These are phyloP conservation scores for Furcasterigmium furcatum DNA, from an alignment of 2,329 filamentous ascomycete species.

Conservation along the genomic window DNA sequence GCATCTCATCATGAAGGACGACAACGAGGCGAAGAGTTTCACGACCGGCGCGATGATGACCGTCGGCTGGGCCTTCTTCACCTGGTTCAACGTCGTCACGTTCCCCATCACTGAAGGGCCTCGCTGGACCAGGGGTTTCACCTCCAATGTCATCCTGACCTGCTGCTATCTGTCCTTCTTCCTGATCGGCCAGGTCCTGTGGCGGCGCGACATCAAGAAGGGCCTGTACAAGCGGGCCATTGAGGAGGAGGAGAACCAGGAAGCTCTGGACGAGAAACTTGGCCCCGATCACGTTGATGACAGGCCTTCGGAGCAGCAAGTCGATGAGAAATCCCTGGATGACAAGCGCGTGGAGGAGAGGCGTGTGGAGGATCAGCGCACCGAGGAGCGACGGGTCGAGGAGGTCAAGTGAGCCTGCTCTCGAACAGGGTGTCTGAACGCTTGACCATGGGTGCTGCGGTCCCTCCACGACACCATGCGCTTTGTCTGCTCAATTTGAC, in stretches of 20 bases:
- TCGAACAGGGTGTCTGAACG: background rate
- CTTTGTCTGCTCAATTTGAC: too few species aligned
- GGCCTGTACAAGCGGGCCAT: constrained; percentile 14
- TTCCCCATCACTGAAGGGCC: constrained; percentile 17
- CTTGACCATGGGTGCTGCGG: too few species aligned
- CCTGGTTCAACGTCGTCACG: constrained; percentile 16
- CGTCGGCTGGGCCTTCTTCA: constrained; percentile 18
- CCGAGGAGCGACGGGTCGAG: background rate
- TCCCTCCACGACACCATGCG: too few species aligned
- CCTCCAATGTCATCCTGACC: constrained; percentile 16
- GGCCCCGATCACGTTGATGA: background rate
- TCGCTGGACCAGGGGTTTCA: constrained; percentile 18
- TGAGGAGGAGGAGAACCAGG: constrained; percentile 17
- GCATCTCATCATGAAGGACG: constrained; percentile 17
- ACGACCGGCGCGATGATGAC: constrained; percentile 26
- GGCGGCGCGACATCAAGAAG: constrained; percentile 22
- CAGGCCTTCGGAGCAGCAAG: background rate
- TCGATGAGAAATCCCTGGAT: background rate
- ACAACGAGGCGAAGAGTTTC: constrained; percentile 15
- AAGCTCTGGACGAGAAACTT: constrained; percentile 15
- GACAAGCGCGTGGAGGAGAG: background rate
- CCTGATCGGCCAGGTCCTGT: constrained; percentile 23
- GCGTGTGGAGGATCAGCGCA: background rate
- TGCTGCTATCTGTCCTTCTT: constrained; percentile 24
- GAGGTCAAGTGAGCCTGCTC: background rate